Conservation (phyloP, 352 stramenopile genomes). For the Phytopythium delawarense region DNA sequence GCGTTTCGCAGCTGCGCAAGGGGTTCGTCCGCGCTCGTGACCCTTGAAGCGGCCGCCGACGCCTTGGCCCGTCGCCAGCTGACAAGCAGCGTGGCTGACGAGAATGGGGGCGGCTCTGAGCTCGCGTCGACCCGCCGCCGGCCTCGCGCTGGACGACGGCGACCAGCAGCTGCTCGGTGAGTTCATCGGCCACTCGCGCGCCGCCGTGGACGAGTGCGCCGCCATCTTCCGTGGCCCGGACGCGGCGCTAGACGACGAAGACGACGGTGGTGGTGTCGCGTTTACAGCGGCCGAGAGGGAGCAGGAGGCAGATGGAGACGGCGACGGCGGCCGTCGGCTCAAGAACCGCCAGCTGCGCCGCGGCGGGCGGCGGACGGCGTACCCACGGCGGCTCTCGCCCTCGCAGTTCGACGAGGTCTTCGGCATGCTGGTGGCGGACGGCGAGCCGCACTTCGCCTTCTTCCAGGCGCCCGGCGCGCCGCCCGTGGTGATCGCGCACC, state of each 20-base stretch:
- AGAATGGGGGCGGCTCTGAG: conserved; percentile 18
- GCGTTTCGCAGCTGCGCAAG: not conserved
- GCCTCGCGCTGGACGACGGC: conserved; percentile 1
- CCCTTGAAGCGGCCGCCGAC: not conserved
- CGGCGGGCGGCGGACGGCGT: conserved; percentile 9
- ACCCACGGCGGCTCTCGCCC: conserved; percentile 42
- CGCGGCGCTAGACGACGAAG: conserved; percentile 22
- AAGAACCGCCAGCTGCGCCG: not conserved
- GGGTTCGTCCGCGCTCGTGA: not conserved
- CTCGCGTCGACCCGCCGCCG: conserved; percentile 13
- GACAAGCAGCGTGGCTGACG: not conserved
- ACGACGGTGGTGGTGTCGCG: conserved; percentile 1
- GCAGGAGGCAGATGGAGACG: not conserved
- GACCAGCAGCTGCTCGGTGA: conserved; percentile 44
- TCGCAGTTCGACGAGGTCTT: conserved; percentile 73
- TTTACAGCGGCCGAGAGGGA: not conserved
- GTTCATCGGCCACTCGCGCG: conserved; percentile 46
- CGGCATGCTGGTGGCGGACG: conserved; percentile 61
- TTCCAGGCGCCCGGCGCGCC: conserved; percentile 32
- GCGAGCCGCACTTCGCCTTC: conserved; percentile 61
- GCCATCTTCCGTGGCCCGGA: conserved; percentile 40
- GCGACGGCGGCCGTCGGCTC: not conserved
- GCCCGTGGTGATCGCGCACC: conserved; percentile 38
- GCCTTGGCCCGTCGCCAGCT: not conserved
- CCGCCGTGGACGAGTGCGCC: conserved; percentile 50